Evolutionary conservation across 1,284 basidiomycete genomes (phyloP), one percentile per base, ranked within the genome.

Genomic region (Apiotrichum siamense): DNA sequence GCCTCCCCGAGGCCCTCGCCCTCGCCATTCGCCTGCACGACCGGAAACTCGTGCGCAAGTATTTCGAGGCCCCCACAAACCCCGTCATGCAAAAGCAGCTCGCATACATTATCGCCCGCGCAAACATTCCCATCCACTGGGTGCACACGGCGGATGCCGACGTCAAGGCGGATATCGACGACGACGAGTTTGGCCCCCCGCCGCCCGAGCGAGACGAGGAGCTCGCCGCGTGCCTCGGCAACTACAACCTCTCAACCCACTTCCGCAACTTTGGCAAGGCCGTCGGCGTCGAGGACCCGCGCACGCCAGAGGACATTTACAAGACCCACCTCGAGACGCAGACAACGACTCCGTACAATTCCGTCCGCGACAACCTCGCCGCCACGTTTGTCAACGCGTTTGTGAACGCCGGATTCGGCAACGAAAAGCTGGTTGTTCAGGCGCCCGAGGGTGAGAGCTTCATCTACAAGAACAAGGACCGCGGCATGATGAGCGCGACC

Each of bases 401-500:
- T 61, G 96, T 97, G 52, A 99, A 99, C 65, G 94, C 93, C 35
- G 96, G 96, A 0, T 98, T 96, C 67, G 93, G 93, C 18, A 99
- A 99, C 70, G 96, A 99, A 72, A 97, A 96, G 73, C 81, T 99
- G 51, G 93, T 99, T 86, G 92, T 94, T 5, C 86, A 87, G 64
- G 93, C 93, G 1, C 93, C 97, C 67, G 93, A 96, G 66, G 94
- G 94, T 21, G 88, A 85, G 73, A 93, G 89, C 63, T 98, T 93
- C 89, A 92, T 99, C 59, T 99, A 98, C 80, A 97, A 97, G 81
- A 97, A 97, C 78, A 97, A 97, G 77, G 94, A 97, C 51, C 87
- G 96, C 57, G 90, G 91, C 52, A 97, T 97, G 91, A 84, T 96
- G 80, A 92, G 88, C 58, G 96, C 96, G 18, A 83, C 94, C 20